phyloP scores from a whole-genome alignment of 108 stramenopile genomes.

The Pseudonitzschia multiseries region DNA sequence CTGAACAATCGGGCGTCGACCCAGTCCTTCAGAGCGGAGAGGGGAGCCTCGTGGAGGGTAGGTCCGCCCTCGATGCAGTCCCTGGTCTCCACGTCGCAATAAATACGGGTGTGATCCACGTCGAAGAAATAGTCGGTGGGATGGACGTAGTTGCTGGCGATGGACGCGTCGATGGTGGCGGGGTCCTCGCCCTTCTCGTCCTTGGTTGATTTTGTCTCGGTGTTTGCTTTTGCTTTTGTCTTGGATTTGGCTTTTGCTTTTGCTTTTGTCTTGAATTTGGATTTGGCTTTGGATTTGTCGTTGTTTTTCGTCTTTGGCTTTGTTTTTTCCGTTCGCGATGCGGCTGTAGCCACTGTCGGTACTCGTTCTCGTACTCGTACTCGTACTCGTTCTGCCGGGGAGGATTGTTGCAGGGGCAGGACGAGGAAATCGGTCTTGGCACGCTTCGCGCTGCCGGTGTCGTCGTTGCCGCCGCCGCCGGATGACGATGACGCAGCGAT shows the following conservation, averaged over 20 bases:
- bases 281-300: background rate
- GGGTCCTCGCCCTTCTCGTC: slow-evolving; percentile 24
- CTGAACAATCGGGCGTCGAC: background rate
- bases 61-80: slow-evolving; percentile 48
- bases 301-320: too few species aligned
- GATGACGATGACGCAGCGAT: slow-evolving; percentile 2
- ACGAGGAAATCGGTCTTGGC: slow-evolving; percentile 19
- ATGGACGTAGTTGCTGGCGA: slow-evolving; percentile 10
- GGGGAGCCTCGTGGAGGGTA: slow-evolving; percentile 28
- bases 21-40: slow-evolving; percentile 28
- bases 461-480: slow-evolving; percentile 3
- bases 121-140: slow-evolving; percentile 46
- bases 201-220: background rate
- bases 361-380: too few species aligned
- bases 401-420: slow-evolving; percentile 14
- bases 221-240: background rate
- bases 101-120: slow-evolving; percentile 45
- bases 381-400: background rate
- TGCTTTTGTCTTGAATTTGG: background rate
- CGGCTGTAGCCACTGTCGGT: too few species aligned
- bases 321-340: too few species aligned
- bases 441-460: background rate
- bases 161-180: slow-evolving; percentile 7
- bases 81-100: slow-evolving; percentile 37
- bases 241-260: background rate